phyloP scores from a whole-genome alignment of 306 rosid genomes.

The Pachyrhizus erosus region DNA sequence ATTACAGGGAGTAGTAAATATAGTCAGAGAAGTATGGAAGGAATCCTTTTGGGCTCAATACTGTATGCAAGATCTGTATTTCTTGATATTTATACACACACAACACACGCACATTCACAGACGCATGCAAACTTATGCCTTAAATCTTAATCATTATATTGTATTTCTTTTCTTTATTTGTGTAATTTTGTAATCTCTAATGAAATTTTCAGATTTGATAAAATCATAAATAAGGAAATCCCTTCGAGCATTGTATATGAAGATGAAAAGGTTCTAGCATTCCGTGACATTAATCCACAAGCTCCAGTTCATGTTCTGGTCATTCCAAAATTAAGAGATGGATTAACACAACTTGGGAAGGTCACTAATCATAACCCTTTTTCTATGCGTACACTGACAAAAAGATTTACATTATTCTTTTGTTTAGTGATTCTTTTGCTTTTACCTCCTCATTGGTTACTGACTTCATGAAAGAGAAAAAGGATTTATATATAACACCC shows the following conservation, averaged over 20 bases:
- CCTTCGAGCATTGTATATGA: slow-evolving; percentile 74
- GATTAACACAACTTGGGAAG: slow-evolving; percentile 80
- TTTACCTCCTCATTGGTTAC: background rate
- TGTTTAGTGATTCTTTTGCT: background rate
- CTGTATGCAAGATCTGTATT: background rate
- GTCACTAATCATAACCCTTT: slow-evolving; percentile 44
- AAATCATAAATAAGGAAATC: slow-evolving; percentile 91
- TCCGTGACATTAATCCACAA: slow-evolving; percentile 81
- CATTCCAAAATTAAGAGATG: slow-evolving; percentile 90
- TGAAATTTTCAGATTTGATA: slow-evolving; percentile 83
- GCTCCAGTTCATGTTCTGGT: slow-evolving; percentile 92
- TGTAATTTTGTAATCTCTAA: background rate
- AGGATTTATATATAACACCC: background rate
- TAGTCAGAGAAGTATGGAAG: background rate
- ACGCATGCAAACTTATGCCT: background rate
- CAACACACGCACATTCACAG: background rate
- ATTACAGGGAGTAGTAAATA: background rate
- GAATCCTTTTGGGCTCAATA: background rate
- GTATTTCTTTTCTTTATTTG: background rate
- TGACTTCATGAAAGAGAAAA: background rate
- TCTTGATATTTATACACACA: background rate
- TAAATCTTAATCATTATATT: background rate
- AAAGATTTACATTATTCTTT: background rate
- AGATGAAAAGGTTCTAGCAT: slow-evolving; percentile 78
- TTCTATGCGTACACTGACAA: background rate